Conservation (phyloP, 495 filamentous ascomycete species). For the Neurospora sp. region DNA sequence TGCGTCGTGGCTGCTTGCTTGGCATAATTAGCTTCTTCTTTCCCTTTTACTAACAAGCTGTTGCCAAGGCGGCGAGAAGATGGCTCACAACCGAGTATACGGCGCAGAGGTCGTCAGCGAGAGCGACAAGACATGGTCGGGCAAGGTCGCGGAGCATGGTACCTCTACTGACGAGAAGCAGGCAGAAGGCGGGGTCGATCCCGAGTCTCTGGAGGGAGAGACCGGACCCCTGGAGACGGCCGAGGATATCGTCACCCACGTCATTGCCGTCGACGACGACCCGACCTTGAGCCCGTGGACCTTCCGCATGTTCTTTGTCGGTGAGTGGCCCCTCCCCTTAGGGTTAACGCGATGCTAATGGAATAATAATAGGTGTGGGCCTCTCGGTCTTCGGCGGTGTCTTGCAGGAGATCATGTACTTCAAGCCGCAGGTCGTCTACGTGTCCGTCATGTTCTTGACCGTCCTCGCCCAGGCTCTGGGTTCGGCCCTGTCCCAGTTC, state of each 20-base stretch:
- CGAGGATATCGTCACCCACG: conserved; percentile 23
- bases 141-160: not conserved
- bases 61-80: not conserved
- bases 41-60: not conserved
- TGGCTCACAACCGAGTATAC: not conserved
- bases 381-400: conserved; percentile 23
- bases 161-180: not conserved
- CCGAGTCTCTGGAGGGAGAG: not conserved
- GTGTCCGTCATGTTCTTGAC: conserved; percentile 36
- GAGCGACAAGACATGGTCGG: not conserved
- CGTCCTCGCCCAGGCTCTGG: conserved; percentile 18
- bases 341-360: not conserved
- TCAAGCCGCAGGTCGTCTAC: conserved; percentile 37
- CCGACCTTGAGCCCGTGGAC: conserved; percentile 23
- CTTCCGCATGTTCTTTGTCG: conserved; percentile 22
- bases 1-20: not conserved
- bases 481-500: not conserved
- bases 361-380: conserved; percentile 14
- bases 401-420: conserved; percentile 30
- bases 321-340: conserved; percentile 7
- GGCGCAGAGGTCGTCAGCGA: no score
- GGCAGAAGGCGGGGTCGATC: not conserved
- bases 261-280: conserved; percentile 26
- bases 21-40: not conserved
- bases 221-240: conserved; percentile 1